These are phyloP conservation scores for Vaccinium myrtillus DNA, from an alignment of 148 eudicot genomes.

Conservation along the genomic window DNA sequence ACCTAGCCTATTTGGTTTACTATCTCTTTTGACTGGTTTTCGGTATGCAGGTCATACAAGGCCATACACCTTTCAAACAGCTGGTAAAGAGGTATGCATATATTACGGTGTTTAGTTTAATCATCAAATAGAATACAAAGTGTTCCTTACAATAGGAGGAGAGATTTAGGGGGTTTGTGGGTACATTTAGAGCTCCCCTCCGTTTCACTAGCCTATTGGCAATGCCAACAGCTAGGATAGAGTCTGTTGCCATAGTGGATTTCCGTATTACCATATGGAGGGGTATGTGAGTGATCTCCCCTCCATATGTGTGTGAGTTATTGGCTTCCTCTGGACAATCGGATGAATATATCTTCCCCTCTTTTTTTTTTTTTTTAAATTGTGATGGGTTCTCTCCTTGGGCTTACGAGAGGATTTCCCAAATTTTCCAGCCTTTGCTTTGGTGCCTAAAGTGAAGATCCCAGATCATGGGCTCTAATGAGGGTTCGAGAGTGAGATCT, in stretches of 20 bases:
- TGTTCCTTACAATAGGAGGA: not conserved
- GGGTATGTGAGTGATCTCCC: not conserved
- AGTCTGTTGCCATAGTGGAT: not conserved
- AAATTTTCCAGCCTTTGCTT: not conserved
- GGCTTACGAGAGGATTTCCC: not conserved
- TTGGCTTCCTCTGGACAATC: conserved; percentile 2
- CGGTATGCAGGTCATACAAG: conserved; percentile 72
- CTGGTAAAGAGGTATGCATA: conserved; percentile 49
- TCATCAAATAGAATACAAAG: not conserved
- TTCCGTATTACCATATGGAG: not conserved
- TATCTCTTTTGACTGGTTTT: not conserved
- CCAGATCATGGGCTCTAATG: not conserved
- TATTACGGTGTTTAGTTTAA: not conserved
- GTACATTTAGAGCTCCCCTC: not conserved
- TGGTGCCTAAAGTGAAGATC: not conserved
- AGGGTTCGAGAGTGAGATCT: not conserved
- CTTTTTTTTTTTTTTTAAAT: not conserved
- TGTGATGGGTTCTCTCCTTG: conserved; percentile 7
- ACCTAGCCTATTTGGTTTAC: not conserved
- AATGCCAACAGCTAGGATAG: not conserved
- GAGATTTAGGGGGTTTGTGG: not conserved
- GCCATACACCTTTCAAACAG: conserved; percentile 83
- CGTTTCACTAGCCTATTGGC: not conserved
- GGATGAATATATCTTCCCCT: not conserved
- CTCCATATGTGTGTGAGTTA: not conserved